Evolutionary conservation across 148 eudicot genomes (phyloP), one percentile per base, ranked within the genome.

Genomic region (Fagopyrum esculentum): DNA sequence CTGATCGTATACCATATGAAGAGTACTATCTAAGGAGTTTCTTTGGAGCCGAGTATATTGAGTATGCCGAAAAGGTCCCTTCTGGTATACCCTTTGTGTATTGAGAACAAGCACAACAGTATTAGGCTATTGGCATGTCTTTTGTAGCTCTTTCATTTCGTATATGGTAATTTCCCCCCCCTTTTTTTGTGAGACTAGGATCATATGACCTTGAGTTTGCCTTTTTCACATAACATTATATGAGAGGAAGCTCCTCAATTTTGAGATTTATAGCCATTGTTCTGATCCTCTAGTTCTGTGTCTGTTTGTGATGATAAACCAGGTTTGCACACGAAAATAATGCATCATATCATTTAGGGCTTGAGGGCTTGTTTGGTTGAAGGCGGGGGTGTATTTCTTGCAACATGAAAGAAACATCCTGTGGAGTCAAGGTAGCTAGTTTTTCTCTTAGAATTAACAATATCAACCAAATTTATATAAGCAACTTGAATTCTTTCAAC

Each of bases 41-140:
- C 81, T 94, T 94, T 76, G 97, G 96, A 29, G 79, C 75, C 1
- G 81, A 85, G 19, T 94, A 94, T 68, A 91, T 74, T 4, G 89
- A 85, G 40, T 94, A 91, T 84, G 89, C 93, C 15, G 69, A 64
- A 60, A 81, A 71, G 80, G 89, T 90, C 69, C 81, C 86, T 75
- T 91, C 96, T 72, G 98, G 98, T 16, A 60, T 91, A 72, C 97
- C 98, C n/a, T 90, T 94, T 81, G 90, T 94, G 73, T 81, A 89
- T 63, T 84, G 70, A 75, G 45, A 35, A 35, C 40, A 64, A 57
- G 12, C 63, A 57, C 60, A 56, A 56, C 17, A 56, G 10, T 6
- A 2, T 57, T 16, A 35, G 40, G 57, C 9, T 15, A 3, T 52
- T 57, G n/a, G 6, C 29, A 57, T 17, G 30, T 57, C 26, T 57